Conservation (phyloP, 2,329 filamentous ascomycete genomes). For the Nigrospora osmanthi region DNA sequence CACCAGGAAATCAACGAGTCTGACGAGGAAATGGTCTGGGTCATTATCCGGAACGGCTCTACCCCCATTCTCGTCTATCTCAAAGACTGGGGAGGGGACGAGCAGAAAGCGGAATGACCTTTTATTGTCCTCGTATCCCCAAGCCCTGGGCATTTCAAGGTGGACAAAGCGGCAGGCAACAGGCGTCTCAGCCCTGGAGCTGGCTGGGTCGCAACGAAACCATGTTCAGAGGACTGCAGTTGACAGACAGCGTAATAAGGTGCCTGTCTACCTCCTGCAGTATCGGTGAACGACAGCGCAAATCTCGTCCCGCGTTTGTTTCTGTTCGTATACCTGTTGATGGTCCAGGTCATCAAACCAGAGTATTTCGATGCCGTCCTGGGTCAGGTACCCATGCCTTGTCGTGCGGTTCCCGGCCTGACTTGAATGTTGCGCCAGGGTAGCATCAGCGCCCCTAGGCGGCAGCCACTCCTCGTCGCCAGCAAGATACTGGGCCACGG, state of each 20-base stretch:
- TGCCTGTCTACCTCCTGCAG: constrained; percentile 14
- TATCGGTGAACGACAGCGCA: constrained; percentile 18
- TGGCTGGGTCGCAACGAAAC: no score
- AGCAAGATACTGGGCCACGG: constrained; percentile 49
- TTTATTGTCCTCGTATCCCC: neutral
- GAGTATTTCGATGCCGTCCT: constrained; percentile 43
- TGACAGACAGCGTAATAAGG: neutral
- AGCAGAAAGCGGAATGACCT: constrained; percentile 22
- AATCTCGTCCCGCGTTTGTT: constrained; percentile 14
- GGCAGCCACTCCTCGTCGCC: constrained; percentile 22
- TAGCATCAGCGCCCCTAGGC: constrained; percentile 2
- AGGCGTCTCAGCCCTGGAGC: no score
- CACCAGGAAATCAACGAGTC: constrained; percentile 63
- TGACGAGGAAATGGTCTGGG: constrained; percentile 52
- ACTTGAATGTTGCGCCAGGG: constrained; percentile 4
- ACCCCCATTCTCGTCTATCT: constrained; percentile 56
- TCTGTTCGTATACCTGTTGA: constrained; percentile 49
- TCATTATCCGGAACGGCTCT: constrained; percentile 55
- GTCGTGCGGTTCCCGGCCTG: constrained; percentile 16
- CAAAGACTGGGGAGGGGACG: constrained; percentile 50
- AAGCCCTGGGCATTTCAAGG: no score
- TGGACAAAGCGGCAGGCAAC: no score
- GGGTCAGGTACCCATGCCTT: constrained; percentile 11
- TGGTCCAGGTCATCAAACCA: constrained; percentile 58
- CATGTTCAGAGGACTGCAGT: no score